Base-by-base conservation (phyloP, 169 alveolate genomes). In the Cryptosporidium tyzzeri region DNA sequence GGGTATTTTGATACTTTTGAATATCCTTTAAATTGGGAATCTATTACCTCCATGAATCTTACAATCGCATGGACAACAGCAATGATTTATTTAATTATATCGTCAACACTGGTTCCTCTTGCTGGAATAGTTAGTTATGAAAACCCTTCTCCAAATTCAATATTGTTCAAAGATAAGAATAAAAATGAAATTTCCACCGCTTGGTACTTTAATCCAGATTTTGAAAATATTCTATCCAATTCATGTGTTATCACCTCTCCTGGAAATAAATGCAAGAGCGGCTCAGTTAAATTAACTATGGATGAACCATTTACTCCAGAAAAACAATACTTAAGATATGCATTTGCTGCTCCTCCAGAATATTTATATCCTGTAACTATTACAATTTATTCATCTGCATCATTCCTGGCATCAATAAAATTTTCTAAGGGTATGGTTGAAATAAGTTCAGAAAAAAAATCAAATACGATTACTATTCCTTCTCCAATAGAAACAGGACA, bases 1-100 rank as follows among this genome's bases (percentile, higher is more conserved):
- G 87, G 87, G 7, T 41, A 58, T 26, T 80, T 80, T 65, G 87
- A 80, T 80, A 80, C 71, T 6, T 62, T 80, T 80, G n/a, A 61
- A n/a, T 80, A 80, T 48, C 75, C 87, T 7, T 62, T 67, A 41
- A 65, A 80, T n/a, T 80, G 87, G 87, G 75, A 80, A 35, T 80
- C 74, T 14, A 58, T 80, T 26, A 80, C 73, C 14, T 80, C 87
- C 44, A 41, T 80, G 73, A 80, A 80, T 14, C 48, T 80, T 0
- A 80, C 87, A 31, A 21, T 80, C 23, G 87, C 87, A 45, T 80
- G 87, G 87, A 80, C 75, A 16, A 45, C 69, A 26, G 74, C 80
- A 80, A 80, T 80, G 73, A 8, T 80, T 9, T 80, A 80, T 37
- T 80, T 80, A 58, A 61, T 80, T 39, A 37, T 80, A 44, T 80